Conservation (phyloP, 1,139 yeast species). For the Yamadazyma mexicana region DNA sequence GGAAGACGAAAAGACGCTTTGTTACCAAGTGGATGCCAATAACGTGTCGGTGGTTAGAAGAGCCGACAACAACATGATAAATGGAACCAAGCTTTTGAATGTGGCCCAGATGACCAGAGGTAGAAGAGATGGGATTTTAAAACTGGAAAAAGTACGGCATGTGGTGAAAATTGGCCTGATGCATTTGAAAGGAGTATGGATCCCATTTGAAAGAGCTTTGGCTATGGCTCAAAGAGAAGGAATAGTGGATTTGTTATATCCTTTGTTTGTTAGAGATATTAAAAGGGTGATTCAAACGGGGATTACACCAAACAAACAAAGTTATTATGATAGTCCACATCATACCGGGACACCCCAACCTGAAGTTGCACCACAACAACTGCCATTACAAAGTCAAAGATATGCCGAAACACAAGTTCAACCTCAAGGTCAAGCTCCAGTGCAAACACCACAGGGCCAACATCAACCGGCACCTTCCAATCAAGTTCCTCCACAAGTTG, state of each 20-base stretch:
- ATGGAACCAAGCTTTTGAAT: conserved; percentile 78
- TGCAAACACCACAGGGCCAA: too few species aligned
- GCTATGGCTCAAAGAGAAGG: conserved; percentile 91
- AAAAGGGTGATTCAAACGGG: conserved; percentile 64
- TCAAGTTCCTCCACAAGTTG: not conserved
- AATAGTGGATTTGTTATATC: conserved; percentile 81
- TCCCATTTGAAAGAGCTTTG: conserved; percentile 90
- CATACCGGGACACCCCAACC: conserved; percentile 9
- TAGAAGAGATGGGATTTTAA: conserved; percentile 60
- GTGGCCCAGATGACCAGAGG: conserved; percentile 61
- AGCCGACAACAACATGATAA: conserved; percentile 91
- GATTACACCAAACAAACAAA: conserved; percentile 35
- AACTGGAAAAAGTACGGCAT: conserved; percentile 84
- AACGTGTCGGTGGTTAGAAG: conserved; percentile 90
- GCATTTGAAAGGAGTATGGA: conserved; percentile 98
- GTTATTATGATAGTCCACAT: conserved; percentile 24
- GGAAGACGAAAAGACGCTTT: conserved; percentile 94
- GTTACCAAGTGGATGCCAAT: conserved; percentile 94
- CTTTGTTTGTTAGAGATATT: conserved; percentile 85
- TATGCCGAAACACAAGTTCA: conserved; percentile 3
- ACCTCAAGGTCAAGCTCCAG: not conserved
- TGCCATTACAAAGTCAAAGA: conserved; percentile 11
- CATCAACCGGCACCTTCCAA: not conserved
- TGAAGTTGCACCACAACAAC: too few species aligned
- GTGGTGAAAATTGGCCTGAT: conserved; percentile 96